Base-by-base conservation (phyloP, 108 stramenopile genomes). In the Skeletonema grethae region DNA sequence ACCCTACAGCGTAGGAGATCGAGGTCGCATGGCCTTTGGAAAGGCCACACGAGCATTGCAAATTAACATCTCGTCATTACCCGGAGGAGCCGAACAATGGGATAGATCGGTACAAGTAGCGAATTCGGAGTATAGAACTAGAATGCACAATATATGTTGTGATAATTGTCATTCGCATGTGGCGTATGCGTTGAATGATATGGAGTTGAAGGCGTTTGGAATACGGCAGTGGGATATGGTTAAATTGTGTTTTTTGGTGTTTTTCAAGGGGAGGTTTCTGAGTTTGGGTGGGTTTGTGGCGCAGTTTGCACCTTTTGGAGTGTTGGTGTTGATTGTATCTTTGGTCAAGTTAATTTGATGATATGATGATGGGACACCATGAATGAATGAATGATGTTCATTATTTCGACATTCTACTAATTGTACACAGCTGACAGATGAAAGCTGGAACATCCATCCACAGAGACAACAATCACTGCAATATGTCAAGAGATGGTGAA, bases 131-230 rank as follows among this genome's bases (percentile, higher is more conserved):
- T 99, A 99, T 64, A 67, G 79, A 7, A 73, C 74, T 24, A 87
- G 99, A 16, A 96, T 98, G 88, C 99, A 99, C 78, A 99, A 99
- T 74, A 82, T 98, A 9, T 96, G 84, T 61, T 97, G 97, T 72
- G 97, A 99, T 78, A 98, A 98, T 75, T 99, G 99, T 62, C 99
- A 99, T 72, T 95, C 93, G 22, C 99, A 99, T 66, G 98, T 98
- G 5, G 97, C 96, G 12, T 79, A 77, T 61, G 96, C 97, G 1
- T 69, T 98, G 68, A 95, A 95, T 73, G 62, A 76, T 29, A 95
- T 98, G 89, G 72, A 76, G 5, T 69, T 95, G 41, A 46, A 50
- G 18, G 75, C 79, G 13, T 82, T 83, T 56, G 95, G 94, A 0
- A 69, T 82, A 12, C 59, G 67, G 7, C 78, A 83, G 28, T 99